Conservation (phyloP, 768 basidiomycete genomes). For the Lanmaoa pseudosensibilis region DNA sequence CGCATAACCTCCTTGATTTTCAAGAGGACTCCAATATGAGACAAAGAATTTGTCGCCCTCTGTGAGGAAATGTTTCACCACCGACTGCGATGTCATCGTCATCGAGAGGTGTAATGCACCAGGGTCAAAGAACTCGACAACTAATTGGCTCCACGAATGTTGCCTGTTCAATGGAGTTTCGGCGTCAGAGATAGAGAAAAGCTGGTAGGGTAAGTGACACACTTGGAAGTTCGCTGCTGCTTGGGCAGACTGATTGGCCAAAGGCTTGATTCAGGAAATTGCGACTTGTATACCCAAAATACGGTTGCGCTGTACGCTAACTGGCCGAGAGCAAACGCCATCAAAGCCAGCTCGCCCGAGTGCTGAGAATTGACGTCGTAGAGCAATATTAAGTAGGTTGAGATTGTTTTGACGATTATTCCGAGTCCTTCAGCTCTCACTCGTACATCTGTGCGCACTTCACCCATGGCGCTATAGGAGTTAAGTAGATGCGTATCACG, state of each 20-base stretch:
- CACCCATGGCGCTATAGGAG: slow-evolving; percentile 59
- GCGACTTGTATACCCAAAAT: slow-evolving; percentile 53
- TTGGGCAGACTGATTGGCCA: slow-evolving; percentile 33
- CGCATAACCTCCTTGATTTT: slow-evolving; percentile 93
- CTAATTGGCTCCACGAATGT: slow-evolving; percentile 1
- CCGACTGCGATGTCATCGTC: slow-evolving; percentile 84
- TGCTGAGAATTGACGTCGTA: slow-evolving; percentile 39
- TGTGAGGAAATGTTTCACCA: slow-evolving; percentile 93
- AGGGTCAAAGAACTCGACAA: slow-evolving; percentile 42
- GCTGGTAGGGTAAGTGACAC: slow-evolving; percentile 3
- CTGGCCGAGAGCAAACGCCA: slow-evolving; percentile 89
- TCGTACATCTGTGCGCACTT: slow-evolving; percentile 66
- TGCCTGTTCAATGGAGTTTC: slow-evolving; percentile 1
- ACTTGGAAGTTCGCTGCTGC: slow-evolving; percentile 20
- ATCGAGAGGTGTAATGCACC: slow-evolving; percentile 60
- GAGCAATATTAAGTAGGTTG: slow-evolving; percentile 67
- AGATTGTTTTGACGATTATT: slow-evolving; percentile 69
- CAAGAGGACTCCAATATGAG: slow-evolving; percentile 76
- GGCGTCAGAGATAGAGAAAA: neutral
- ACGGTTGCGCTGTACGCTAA: slow-evolving; percentile 65
- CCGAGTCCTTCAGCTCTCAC: slow-evolving; percentile 86
- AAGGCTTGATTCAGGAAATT: slow-evolving; percentile 37
- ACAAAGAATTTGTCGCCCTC: slow-evolving; percentile 94
- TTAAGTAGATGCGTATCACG: slow-evolving; percentile 14
- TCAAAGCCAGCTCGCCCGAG: slow-evolving; percentile 53